These are phyloP conservation scores for Phaeoacremonium minimum DNA, from an alignment of 2,329 filamentous ascomycete species.

Conservation along the genomic window DNA sequence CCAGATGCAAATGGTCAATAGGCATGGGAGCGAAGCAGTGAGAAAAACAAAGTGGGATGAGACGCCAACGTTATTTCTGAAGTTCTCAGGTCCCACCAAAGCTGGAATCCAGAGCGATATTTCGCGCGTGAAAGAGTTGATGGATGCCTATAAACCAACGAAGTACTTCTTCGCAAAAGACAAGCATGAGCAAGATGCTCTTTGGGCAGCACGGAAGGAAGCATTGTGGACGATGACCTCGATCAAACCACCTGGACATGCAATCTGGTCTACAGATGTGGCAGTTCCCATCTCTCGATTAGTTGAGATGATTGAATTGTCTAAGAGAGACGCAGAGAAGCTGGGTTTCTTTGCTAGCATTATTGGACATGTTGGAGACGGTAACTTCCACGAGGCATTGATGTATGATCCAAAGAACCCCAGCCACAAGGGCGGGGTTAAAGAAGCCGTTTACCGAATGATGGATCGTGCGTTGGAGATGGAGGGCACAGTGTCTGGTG, in stretches of 20 bases:
- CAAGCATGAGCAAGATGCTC: conserved; percentile 59
- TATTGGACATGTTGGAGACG: conserved; percentile 64
- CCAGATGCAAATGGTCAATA: conserved; percentile 66
- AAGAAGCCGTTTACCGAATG: conserved; percentile 58
- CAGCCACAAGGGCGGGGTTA: conserved; percentile 32
- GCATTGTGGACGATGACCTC: conserved; percentile 71
- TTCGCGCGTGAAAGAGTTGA: conserved; percentile 52
- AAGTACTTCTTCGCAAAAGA: conserved; percentile 51
- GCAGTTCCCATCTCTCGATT: conserved; percentile 71
- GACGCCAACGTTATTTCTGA: conserved; percentile 69
- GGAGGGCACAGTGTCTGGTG: conserved; percentile 65
- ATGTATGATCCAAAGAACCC: conserved; percentile 43
- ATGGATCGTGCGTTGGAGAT: conserved; percentile 61
- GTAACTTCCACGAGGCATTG: conserved; percentile 55
- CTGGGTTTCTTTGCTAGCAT: conserved; percentile 56
- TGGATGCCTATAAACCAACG: conserved; percentile 20
- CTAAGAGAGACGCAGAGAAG: conserved; percentile 54
- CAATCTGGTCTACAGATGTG: conserved; percentile 78
- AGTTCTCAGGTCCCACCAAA: conserved; percentile 61
- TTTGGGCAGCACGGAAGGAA: conserved; percentile 74
- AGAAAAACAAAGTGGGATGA: conserved; percentile 59
- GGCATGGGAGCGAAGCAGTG: conserved; percentile 52
- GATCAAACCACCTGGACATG: conserved; percentile 51
- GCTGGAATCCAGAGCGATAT: conserved; percentile 61
- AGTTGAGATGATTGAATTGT: conserved; percentile 66